A percentile compares a stretch with the other conserved stretches of the same genome.
Evolutionary conservation across 73 alveolate species (phyloP).

Genomic region (Effrenium voratum): DNA sequence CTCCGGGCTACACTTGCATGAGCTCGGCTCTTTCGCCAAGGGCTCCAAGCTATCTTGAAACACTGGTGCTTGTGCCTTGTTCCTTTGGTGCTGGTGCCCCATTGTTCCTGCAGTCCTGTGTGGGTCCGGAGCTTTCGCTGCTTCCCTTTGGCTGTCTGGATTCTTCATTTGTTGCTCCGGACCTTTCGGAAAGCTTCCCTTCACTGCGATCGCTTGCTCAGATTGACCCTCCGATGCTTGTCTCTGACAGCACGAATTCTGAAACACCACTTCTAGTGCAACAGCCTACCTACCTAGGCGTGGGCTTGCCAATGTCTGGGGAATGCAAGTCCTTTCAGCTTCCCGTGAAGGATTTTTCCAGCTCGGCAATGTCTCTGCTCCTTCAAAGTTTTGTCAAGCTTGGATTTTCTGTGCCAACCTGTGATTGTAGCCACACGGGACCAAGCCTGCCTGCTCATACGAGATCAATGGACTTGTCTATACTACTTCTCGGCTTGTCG

Average conservation of each 20-base stretch:
- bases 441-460: neutral
- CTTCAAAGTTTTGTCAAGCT: neutral
- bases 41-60: neutral
- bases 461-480: neutral
- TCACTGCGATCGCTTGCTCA: neutral
- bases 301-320: neutral
- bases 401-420: neutral
- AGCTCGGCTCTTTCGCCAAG: neutral
- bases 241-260: neutral
- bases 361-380: neutral
- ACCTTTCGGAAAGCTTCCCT: neutral
- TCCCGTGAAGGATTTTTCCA: neutral
- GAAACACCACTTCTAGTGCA: neutral
- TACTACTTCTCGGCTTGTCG: neutral
- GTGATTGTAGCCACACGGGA: neutral
- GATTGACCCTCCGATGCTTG: neutral
- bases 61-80: neutral
- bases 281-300: neutral
- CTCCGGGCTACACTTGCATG: neutral
- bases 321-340: constrained; percentile 34
- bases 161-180: neutral
- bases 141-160: neutral
- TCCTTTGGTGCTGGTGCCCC: neutral
- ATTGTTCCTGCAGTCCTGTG: neutral
- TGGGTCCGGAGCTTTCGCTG: constrained; percentile 8